A percentile compares a stretch with the other conserved stretches of the same genome.
Evolutionary conservation across 176 grass and related monocot species (phyloP).

Genomic region (Miscanthus lutarioriparius): DNA sequence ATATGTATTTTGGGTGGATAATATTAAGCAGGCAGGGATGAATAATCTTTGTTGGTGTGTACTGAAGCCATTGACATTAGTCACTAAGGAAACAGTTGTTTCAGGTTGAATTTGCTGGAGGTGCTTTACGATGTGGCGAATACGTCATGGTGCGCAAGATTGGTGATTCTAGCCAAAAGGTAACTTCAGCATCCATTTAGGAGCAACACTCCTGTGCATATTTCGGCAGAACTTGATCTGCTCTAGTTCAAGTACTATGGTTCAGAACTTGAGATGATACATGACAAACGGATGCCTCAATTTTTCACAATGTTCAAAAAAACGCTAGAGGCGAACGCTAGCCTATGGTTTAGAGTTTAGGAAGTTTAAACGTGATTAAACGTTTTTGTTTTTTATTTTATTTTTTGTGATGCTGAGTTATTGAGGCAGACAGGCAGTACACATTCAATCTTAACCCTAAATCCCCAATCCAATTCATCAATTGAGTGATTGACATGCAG

Average conservation of each 20-base stretch:
- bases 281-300: too few relatives aligned
- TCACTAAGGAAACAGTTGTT: background rate
- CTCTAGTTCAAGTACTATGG: background rate
- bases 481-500: too few relatives aligned
- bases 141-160: conserved; percentile 79
- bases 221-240: background rate
- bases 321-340: too few relatives aligned
- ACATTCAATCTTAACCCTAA: too few relatives aligned
- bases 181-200: conserved; percentile 22
- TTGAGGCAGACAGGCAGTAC: too few relatives aligned
- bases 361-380: too few relatives aligned
- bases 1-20: background rate
- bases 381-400: too few relatives aligned
- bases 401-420: too few relatives aligned
- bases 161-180: conserved; percentile 74
- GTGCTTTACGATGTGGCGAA: conserved; percentile 76
- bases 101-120: conserved; percentile 58
- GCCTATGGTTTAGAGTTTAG: too few relatives aligned
- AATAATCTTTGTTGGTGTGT: conserved; percentile 9
- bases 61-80: conserved; percentile 5
- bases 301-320: too few relatives aligned
- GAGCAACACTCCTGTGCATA: background rate
- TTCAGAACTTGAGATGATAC: background rate
- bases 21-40: background rate
- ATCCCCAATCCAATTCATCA: too few relatives aligned